phyloP scores from a whole-genome alignment of 352 stramenopile species.

The Peronospora belbahrii region DNA sequence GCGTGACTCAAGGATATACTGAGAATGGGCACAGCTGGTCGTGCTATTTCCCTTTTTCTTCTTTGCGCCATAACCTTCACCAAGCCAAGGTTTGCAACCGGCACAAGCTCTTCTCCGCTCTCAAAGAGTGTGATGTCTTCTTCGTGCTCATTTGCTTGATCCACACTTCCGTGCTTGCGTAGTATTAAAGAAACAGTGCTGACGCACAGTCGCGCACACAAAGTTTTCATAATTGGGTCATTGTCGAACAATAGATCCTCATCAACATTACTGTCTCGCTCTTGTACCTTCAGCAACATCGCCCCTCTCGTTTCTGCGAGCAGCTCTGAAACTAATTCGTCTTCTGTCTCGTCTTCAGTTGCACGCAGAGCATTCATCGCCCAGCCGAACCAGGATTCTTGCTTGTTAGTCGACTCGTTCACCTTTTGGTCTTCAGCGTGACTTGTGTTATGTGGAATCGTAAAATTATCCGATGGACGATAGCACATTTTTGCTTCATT shows the following conservation, averaged over 20 bases:
- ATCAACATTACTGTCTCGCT: constrained; percentile 8
- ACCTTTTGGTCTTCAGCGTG: constrained; percentile 1
- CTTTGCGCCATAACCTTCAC: constrained; percentile 48
- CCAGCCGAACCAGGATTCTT: constrained; percentile 59
- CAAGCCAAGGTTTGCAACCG: constrained; percentile 76
- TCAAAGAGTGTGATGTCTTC: constrained; percentile 17
- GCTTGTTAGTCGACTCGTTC: constrained; percentile 4
- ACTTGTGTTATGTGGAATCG: background rate
- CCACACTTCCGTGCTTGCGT: constrained; percentile 40
- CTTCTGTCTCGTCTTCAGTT: constrained; percentile 47
- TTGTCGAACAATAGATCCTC: constrained; percentile 7
- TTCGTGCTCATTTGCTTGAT: constrained; percentile 5
- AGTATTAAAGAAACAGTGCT: constrained; percentile 52
- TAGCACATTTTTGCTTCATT: background rate
- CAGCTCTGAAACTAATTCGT: constrained; percentile 60
- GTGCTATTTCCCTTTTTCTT: constrained; percentile 39
- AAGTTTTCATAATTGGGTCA: constrained; percentile 22
- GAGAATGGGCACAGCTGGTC: constrained; percentile 51
- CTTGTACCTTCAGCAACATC: constrained; percentile 32
- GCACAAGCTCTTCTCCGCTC: constrained; percentile 48
- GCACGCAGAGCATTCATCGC: constrained; percentile 53
- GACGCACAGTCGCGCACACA: constrained; percentile 51
- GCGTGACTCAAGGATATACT: constrained; percentile 44
- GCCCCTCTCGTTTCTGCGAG: constrained; percentile 57
- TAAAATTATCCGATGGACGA: background rate